Evolutionary conservation across 176 grass and related monocot genomes (phyloP), one percentile per base, ranked within the genome.

Genomic region (Elymus sibiricus): DNA sequence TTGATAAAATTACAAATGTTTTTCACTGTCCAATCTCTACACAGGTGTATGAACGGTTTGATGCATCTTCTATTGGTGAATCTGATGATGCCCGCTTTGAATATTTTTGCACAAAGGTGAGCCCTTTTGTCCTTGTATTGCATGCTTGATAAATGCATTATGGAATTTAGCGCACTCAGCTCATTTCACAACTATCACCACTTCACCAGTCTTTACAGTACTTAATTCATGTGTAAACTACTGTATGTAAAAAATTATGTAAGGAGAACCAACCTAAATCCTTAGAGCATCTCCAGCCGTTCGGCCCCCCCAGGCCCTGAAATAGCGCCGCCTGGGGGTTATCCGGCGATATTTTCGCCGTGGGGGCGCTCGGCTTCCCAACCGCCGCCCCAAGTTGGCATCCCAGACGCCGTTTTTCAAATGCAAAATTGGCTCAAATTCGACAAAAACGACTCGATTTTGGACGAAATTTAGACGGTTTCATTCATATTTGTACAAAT

Each of bases 101-200:
- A 69, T 92, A 93, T 87, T 98, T 98, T 70, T 98, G 89, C 85
- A 91, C 92, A 56, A 95, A 95, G 95, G 95, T 98, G 64, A 79
- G 79, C 44, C 74, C 9, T 40, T 38, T 61, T 68, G 32, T 90
- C 55, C 59, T 78, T 78, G 24, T 86, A 86, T 78, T 66, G 25
- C 31, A 77, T 91, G 26, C 66, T 69, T 38, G 15, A 69, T 69
- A 38, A 38, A 4, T 69, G 66, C 66, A 69, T 69, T 37, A 38
- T 69, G 66, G 16, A 69, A 69, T 38, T 21, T 69, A 38, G 32
- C 17, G 3, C 16, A 69, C 17, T 69, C 66, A 22, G 17, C 7
- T 38, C 31, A 38, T 69, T 69, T 69, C 66, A 69, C 35, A 69
- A 69, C 66, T 38, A 69, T n/a, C n/a, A n/a, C n/a, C n/a, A n/a